phyloP scores from a whole-genome alignment of 495 filamentous ascomycete species.

The Lineolata rhizophorae region DNA sequence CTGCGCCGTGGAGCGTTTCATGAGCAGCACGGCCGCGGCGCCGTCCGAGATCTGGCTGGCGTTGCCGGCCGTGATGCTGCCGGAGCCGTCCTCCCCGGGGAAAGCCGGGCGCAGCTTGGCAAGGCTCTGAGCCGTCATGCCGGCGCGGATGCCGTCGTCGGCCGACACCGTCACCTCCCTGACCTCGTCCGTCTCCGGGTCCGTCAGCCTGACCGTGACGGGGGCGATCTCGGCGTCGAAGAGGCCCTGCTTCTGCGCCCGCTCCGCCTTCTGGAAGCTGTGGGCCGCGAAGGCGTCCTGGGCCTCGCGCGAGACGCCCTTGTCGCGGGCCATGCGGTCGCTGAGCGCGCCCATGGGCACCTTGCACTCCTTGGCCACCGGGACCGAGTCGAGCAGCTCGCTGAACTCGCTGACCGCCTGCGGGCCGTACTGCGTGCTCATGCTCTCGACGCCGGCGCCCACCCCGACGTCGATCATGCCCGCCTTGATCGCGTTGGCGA shows the following conservation, averaged over 20 bases:
- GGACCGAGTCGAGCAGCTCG: slow-evolving; percentile 65
- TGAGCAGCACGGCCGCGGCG: slow-evolving; percentile 82
- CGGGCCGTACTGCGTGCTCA: slow-evolving; percentile 80
- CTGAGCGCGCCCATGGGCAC: slow-evolving; percentile 92
- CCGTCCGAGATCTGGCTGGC: slow-evolving; percentile 90
- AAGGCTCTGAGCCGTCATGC: slow-evolving; percentile 70
- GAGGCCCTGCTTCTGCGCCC: slow-evolving; percentile 68
- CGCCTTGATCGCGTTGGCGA: slow-evolving; percentile 68
- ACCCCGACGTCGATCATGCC: slow-evolving; percentile 94
- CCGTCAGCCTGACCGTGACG: slow-evolving; percentile 57
- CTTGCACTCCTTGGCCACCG: slow-evolving; percentile 83
- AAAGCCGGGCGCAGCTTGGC: slow-evolving; percentile 83
- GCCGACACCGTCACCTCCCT: slow-evolving; percentile 62
- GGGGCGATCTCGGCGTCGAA: slow-evolving; percentile 90
- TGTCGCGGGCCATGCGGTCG: slow-evolving; percentile 84
- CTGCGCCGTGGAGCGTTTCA: slow-evolving; percentile 86
- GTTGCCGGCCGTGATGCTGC: slow-evolving; percentile 88
- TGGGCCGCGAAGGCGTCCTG: slow-evolving; percentile 82
- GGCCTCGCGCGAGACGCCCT: slow-evolving; percentile 39
- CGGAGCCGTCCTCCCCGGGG: slow-evolving; percentile 73
- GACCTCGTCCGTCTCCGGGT: slow-evolving; percentile 78
- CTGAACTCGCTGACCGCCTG: slow-evolving; percentile 85
- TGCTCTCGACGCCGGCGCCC: slow-evolving; percentile 93
- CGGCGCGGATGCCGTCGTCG: slow-evolving; percentile 72
- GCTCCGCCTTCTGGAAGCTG: slow-evolving; percentile 73